Conservation (phyloP, 305 asterid genomes). For the Petunia hybrid region DNA sequence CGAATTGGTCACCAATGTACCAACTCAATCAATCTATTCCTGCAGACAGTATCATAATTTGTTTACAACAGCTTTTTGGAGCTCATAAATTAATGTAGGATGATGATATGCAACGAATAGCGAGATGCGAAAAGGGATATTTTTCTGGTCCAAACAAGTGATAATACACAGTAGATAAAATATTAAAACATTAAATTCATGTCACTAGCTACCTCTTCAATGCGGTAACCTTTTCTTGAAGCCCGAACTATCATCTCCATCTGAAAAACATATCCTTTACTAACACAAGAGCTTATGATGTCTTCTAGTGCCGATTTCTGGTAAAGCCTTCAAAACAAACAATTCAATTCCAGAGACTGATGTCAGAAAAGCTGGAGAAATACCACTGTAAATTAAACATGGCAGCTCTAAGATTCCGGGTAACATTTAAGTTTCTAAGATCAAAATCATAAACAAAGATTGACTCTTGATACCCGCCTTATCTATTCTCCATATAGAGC, state of each 20-base stretch:
- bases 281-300: constrained; percentile 89
- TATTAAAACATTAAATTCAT: constrained; percentile 4
- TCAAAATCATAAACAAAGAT: neutral
- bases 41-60: neutral
- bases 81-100: neutral
- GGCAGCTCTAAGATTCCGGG: neutral
- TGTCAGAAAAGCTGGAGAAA: neutral
- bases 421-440: neutral
- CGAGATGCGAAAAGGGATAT: neutral
- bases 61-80: neutral
- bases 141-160: constrained; percentile 11
- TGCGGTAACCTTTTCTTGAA: constrained; percentile 80
- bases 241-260: constrained; percentile 99
- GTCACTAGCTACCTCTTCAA: constrained; percentile 75
- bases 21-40: neutral
- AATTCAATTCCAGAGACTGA: constrained; percentile 26
- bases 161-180: neutral
- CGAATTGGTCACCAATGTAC: too few relatives aligned
- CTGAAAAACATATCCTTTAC: constrained; percentile 98
- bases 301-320: constrained; percentile 86
- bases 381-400: constrained; percentile 17
- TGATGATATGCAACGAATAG: neutral
- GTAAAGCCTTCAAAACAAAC: constrained; percentile 65
- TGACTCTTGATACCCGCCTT: neutral
- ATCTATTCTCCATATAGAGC: neutral